phyloP scores from a whole-genome alignment of 768 basidiomycete genomes.

The Tephrocybe rancida region DNA sequence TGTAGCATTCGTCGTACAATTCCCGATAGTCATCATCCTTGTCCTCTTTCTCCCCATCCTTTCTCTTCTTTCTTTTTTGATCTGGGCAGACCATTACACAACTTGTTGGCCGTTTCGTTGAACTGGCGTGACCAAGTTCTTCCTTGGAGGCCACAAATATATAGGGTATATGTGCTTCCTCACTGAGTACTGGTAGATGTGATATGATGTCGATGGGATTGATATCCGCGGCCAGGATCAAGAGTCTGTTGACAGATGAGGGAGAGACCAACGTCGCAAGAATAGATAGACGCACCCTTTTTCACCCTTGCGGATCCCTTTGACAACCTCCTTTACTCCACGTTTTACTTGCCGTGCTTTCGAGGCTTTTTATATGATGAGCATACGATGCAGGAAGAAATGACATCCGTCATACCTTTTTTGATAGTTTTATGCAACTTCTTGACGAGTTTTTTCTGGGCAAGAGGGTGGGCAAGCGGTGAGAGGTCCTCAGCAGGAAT shows the following conservation, averaged over 20 bases:
- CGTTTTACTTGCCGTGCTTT: constrained; percentile 95
- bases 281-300: constrained; percentile 68
- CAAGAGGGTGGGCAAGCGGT: constrained; percentile 93
- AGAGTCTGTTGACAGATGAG: constrained; percentile 51
- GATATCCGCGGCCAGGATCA: constrained; percentile 95
- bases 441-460: constrained; percentile 90
- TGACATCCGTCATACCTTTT: constrained; percentile 57
- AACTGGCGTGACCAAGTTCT: constrained; percentile 92
- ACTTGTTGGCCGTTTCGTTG: constrained; percentile 97
- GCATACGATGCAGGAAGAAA: background rate
- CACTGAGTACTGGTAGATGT: constrained; percentile 91
- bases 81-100: constrained; percentile 94
- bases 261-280: background rate
- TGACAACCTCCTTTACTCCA: constrained; percentile 98
- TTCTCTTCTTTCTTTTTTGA: constrained; percentile 73
- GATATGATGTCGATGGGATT: constrained; percentile 99
- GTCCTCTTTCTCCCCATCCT: constrained; percentile 58
- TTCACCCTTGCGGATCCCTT: constrained; percentile 96
- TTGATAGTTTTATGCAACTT: constrained; percentile 95
- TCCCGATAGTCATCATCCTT: constrained; percentile 87
- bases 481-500: constrained; percentile 83
- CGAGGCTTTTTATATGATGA: constrained; percentile 58
- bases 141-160: constrained; percentile 92
- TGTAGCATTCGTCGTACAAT: constrained; percentile 81
- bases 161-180: constrained; percentile 92